These are phyloP conservation scores for Huntiella moniliformis DNA, from an alignment of 2,329 filamentous ascomycete species.

Conservation along the genomic window DNA sequence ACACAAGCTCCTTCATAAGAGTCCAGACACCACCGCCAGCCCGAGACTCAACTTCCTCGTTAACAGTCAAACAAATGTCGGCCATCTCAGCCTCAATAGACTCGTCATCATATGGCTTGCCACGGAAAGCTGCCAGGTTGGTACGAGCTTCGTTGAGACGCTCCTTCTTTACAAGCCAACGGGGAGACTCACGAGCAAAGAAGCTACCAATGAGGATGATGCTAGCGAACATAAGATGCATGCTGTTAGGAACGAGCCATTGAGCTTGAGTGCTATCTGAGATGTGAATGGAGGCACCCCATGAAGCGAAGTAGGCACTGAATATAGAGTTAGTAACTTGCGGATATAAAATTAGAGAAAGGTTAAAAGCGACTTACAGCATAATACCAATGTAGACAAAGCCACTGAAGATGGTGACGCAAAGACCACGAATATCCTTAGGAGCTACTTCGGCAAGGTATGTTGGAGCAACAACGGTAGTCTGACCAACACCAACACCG, in stretches of 20 bases:
- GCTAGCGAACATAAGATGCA: conserved; percentile 61
- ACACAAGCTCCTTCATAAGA: conserved; percentile 48
- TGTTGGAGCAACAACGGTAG: conserved; percentile 48
- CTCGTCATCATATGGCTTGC: conserved; percentile 40
- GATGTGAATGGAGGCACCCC: conserved; percentile 35
- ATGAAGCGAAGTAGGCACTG: conserved; percentile 54
- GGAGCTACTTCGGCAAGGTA: conserved; percentile 59
- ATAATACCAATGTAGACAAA: conserved; percentile 60
- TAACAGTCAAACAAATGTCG: conserved; percentile 44
- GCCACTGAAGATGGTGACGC: conserved; percentile 37
- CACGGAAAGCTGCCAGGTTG: conserved; percentile 39
- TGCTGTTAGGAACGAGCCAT: conserved; percentile 50
- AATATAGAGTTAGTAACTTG: not conserved
- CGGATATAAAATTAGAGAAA: not conserved
- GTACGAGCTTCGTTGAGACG: conserved; percentile 37
- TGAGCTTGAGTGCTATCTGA: conserved; percentile 26
- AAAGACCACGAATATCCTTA: conserved; percentile 50
- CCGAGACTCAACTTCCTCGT: conserved; percentile 54
- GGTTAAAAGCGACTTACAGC: conserved; percentile 19
- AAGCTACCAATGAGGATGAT: conserved; percentile 53
- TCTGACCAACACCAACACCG: conserved; percentile 47
- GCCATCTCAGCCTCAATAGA: conserved; percentile 30
- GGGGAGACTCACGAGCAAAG: conserved; percentile 50
- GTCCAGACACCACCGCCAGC: conserved; percentile 45
- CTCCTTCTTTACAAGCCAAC: conserved; percentile 49